These are phyloP conservation scores for Phialocephala subalpina DNA, from an alignment of 2,329 filamentous ascomycete genomes.

Conservation along the genomic window DNA sequence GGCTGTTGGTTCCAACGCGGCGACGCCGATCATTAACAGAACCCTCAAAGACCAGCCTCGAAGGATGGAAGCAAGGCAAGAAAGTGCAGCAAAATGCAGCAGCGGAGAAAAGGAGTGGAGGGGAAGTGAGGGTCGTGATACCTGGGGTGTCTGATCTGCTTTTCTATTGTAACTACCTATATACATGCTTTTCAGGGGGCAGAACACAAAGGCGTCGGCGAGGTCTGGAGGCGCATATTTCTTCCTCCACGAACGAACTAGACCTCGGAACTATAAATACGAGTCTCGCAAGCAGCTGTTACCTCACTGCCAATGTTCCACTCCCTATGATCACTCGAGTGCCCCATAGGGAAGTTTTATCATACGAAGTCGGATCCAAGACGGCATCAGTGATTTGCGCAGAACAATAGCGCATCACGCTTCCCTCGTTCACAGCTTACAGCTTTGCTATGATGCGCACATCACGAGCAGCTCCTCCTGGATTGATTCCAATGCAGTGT, in stretches of 20 bases:
- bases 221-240: slow-evolving; percentile 23
- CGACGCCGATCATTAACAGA: slow-evolving; percentile 11
- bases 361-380: background rate
- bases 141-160: slow-evolving; percentile 5
- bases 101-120: background rate
- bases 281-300: background rate
- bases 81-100: background rate
- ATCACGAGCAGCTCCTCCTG: background rate
- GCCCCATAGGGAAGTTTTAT: background rate
- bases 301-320: background rate
- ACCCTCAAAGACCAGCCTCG: background rate
- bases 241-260: slow-evolving; percentile 12
- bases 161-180: slow-evolving; percentile 6
- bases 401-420: slow-evolving; percentile 5
- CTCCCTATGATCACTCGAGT: too few species aligned
- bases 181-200: slow-evolving; percentile 12
- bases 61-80: background rate
- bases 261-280: background rate
- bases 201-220: slow-evolving; percentile 6
- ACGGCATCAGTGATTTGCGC: slow-evolving; percentile 4
- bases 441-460: slow-evolving; percentile 4
- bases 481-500: slow-evolving; percentile 21
- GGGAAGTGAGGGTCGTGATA: background rate
- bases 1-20: slow-evolving; percentile 8
- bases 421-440: slow-evolving; percentile 1